Base-by-base conservation (phyloP, 1,284 basidiomycete genomes). In the Trametes sp. region DNA sequence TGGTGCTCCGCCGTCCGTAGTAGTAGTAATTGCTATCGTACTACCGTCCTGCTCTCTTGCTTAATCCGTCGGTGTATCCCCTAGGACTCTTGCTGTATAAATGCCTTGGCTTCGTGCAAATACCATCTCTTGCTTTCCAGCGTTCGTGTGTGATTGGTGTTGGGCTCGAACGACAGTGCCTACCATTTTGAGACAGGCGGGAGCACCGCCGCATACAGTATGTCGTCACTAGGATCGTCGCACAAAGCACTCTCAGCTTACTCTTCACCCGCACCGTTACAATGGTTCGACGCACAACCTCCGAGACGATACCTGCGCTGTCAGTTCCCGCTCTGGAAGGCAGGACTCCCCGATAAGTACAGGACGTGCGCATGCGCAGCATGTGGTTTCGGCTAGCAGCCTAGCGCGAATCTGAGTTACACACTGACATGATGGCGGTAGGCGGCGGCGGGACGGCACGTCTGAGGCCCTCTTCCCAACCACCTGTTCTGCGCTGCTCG, bases 1-100 rank as follows among this genome's bases (percentile, higher is more conserved):
- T 33, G 14, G 31, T 59, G 41, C 57, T 36, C 50, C 49, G 50
- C 4, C n/a, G n/a, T n/a, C n/a, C n/a, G n/a, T 52, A 5, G 49
- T 45, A 26, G 51, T 59, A 36, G 31, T 63, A 45, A 57, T 62
- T 31, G 54, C 60, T 67, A 59, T 62, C 65, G 57, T 64, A 67
- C 42, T 49, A 33, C 29, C 53, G 21, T 36, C 13, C 54, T 62
- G 61, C 59, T 53, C 53, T 61, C 55, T 62, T 60, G 59, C 46
- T 58, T 58, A 51, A 44, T 54, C 29, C n/a, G 53, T 46, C 29
- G 26, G 24, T 64, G 62, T 64, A 67, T 54, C 50, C 5, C 36
- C 36, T 61, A 61, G 44, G 46, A 54, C 35, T 51, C 29, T 62
- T 59, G 44, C 59, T 66, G 62, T 66, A 63, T 49, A 66, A 44